Base-by-base conservation (phyloP, 768 basidiomycete species). In the Gloeophyllum trabeum region DNA sequence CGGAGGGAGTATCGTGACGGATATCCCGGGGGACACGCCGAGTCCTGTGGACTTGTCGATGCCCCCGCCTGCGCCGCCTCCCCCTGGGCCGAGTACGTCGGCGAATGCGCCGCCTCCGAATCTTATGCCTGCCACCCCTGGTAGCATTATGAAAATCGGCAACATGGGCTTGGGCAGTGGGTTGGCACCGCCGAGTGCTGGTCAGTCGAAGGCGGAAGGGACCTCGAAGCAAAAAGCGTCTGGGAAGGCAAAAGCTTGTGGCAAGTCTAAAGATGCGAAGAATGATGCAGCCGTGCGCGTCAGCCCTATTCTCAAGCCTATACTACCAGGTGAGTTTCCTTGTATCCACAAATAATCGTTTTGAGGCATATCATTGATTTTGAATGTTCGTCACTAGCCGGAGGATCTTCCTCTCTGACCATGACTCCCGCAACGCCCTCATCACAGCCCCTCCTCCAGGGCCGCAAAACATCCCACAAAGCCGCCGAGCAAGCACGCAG, bases 401-500 rank as follows among this genome's bases (percentile, higher is more conserved):
- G 64, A 6, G 59, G 58, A 21, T 49, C 61, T 25, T 34, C 55
- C 19, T 43, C 58, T 25, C 45, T 59, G 18, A 57, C 52, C 23
- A 37, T 50, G 13, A 23, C 60, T 18, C 51, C 54, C 3, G 38
- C 50, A 12, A 23, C 60, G 18, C 51, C 54, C 3, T 43, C 47
- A 19, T 32, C 53, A 5, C 18, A 56, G 32, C 51, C 56, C 3
- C 49, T 32, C 32, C 62, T 61, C 22, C 69, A 69, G 25, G 60
- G 72, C 37, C 73, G 77, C 45, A 89, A 88, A 59, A 81, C 81
- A 22, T 87, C 87, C 5, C 88, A 99, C 62, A 98, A 97, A 62
- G 87, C 81, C 10, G 96, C 96, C 4, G 96, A 99, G 61, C 96
- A 99, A 59, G 92, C 93, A 57, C 83, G 96, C 35, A 80, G 96